These are phyloP conservation scores for Naematelia aurantialba DNA, from an alignment of 768 basidiomycete genomes.

Conservation along the genomic window DNA sequence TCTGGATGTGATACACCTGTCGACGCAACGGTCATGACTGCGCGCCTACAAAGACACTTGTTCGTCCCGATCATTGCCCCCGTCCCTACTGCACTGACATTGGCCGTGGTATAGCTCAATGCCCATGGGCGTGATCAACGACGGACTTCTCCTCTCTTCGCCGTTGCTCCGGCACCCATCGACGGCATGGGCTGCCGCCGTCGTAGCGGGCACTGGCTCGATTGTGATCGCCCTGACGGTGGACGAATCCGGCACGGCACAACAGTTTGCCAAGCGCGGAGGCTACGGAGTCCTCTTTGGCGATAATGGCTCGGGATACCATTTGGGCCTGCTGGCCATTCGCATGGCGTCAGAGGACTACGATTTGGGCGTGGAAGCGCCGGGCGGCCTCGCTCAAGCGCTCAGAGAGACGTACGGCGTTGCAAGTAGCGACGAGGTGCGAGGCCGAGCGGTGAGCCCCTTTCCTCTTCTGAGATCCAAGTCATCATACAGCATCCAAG, in stretches of 20 bases:
- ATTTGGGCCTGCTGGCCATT: constrained; percentile 4
- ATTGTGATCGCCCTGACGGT: constrained; percentile 54
- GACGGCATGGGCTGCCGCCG: constrained; percentile 57
- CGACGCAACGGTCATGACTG: too few species aligned
- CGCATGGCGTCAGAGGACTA: background rate
- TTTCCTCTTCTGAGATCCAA: too few species aligned
- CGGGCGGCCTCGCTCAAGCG: background rate
- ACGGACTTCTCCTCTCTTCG: constrained; percentile 75
- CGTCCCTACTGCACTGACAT: too few species aligned
- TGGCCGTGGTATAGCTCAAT: too few species aligned
- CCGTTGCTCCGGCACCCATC: constrained; percentile 62
- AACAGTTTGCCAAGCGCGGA: constrained; percentile 3
- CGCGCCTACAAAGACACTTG: too few species aligned
- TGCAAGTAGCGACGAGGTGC: background rate
- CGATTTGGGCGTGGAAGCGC: background rate
- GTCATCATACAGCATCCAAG: background rate
- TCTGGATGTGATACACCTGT: constrained; percentile 1
- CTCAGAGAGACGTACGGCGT: constrained; percentile 2
- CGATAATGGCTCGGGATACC: constrained; percentile 9
- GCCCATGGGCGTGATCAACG: constrained; percentile 65
- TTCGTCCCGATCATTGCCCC: too few species aligned
- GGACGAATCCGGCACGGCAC: background rate
- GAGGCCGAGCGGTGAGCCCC: constrained; percentile 1
- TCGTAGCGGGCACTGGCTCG: constrained; percentile 77
- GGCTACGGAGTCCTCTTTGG: constrained; percentile 9